These are phyloP conservation scores for Laguncularia racemosa DNA, from an alignment of 345 rosid genomes.

Conservation along the genomic window DNA sequence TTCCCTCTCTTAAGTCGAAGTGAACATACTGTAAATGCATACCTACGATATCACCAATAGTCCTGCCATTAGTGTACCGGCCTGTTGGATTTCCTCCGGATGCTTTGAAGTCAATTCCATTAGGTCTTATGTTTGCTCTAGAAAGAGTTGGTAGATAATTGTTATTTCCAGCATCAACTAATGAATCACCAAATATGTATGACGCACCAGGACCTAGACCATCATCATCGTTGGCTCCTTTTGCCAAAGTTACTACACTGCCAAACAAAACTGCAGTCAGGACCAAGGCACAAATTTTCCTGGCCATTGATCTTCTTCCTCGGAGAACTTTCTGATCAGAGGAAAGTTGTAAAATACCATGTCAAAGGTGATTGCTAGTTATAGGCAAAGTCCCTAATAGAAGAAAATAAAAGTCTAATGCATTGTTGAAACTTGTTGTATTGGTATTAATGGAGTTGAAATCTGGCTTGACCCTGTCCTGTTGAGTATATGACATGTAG, in stretches of 20 bases:
- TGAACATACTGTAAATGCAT: conserved; percentile 1
- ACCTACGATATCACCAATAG: conserved; percentile 84
- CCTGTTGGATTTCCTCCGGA: conserved; percentile 87
- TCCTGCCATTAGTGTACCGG: conserved; percentile 79
- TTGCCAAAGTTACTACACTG: conserved; percentile 9
- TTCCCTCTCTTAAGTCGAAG: not conserved
- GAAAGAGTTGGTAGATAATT: conserved; percentile 72
- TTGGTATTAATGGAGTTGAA: conserved; percentile 16
- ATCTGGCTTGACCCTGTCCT: conserved; percentile 34
- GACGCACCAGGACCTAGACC: conserved; percentile 40
- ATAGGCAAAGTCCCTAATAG: not conserved
- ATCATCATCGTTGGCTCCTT: conserved; percentile 6
- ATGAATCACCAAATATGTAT: conserved; percentile 77
- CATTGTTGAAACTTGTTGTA: conserved; percentile 29
- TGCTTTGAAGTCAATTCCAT: conserved; percentile 73
- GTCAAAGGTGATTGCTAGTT: no score
- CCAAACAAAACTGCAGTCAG: not conserved
- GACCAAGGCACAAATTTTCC: no score
- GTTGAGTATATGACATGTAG: not conserved
- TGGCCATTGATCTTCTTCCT: no score
- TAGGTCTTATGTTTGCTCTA: conserved; percentile 71
- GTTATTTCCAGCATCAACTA: conserved; percentile 88
- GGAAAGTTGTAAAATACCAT: no score
- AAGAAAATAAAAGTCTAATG: conserved; percentile 10
- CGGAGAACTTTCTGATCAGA: no score